Conservation (phyloP, 352 stramenopile genomes). For the Pythium oligandrum region DNA sequence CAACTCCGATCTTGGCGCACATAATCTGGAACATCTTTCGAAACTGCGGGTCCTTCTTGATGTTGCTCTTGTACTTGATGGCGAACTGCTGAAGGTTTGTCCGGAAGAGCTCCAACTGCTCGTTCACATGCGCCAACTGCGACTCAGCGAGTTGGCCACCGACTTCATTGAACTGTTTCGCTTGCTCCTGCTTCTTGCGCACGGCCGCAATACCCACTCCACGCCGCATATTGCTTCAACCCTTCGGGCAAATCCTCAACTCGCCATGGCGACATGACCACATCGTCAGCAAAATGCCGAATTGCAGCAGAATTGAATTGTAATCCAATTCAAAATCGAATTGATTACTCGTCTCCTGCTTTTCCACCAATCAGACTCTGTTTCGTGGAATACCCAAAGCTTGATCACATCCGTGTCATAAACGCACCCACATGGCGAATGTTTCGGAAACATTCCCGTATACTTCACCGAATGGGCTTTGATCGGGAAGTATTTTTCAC, state of each 20-base stretch:
- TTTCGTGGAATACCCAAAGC: constrained; percentile 41
- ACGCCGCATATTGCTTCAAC: constrained; percentile 43
- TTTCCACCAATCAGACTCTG: constrained; percentile 49
- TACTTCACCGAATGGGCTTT: no score
- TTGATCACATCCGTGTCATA: no score
- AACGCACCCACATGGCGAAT: no score
- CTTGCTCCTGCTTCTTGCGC: constrained; percentile 86
- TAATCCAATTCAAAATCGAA: not conserved
- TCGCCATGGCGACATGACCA: not conserved
- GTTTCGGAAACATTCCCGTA: no score
- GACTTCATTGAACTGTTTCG: constrained; percentile 81
- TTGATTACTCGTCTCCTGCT: constrained; percentile 4
- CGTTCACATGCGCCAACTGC: constrained; percentile 74
- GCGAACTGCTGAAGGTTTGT: constrained; percentile 92
- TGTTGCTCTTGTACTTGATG: constrained; percentile 92
- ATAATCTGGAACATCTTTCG: constrained; percentile 94
- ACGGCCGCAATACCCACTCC: constrained; percentile 81
- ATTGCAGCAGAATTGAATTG: constrained; percentile 2
- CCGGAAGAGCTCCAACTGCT: constrained; percentile 88
- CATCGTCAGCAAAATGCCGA: not conserved
- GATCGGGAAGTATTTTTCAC: no score
- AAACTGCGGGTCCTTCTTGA: constrained; percentile 94
- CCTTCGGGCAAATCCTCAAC: not conserved
- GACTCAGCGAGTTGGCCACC: constrained; percentile 79
- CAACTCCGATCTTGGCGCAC: constrained; percentile 95